Base-by-base conservation (phyloP, 306 rosid species). In the Amphicarpaea edgeworthii region DNA sequence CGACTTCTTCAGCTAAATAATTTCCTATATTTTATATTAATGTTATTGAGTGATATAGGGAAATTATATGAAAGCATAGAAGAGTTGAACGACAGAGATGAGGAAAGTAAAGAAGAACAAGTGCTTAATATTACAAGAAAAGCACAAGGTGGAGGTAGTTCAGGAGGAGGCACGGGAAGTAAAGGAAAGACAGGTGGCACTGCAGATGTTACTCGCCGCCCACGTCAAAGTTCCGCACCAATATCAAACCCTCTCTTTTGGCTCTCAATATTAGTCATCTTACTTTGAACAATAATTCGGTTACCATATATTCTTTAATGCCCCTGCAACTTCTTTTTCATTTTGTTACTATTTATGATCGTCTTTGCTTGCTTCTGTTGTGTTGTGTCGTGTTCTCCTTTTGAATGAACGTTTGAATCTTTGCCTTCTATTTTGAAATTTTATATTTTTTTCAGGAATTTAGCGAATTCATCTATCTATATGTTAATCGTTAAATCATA, bases 41-140 rank as follows among this genome's bases (percentile, higher is more conserved):
- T 63, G 40, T 7, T 70, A 17, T 72, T 70, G 14, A 50, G 21
- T 40, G 40, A 5, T 28, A 42, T 6, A 72, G 87, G 71, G 40
- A 66, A 58, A 28, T n/a, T 32, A 37, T 7, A 84, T 73, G 67
- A 40, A 68, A 77, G 66, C 72, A 68, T 37, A 12, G 47, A 63
- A 20, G 41, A 40, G 16, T 47, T 81, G 71, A 76, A 19, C 4
- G 7, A 72, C 16, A 66, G 51, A 55, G 77, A 16, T 28, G 76
- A 40, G 20, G 73, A 78, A 78, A 70, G 40, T 54, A 41, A 47
- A 24, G 63, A 42, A 47, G 47, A 57, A 59, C 47, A 64, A 69
- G 6, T 77, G 3, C 17, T 42, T 15, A 26, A n/a, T 24, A 38
- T 4, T 38, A 8, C 41, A 68, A 47, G 80, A 73, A 73, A 20